phyloP scores from a whole-genome alignment of 768 basidiomycete genomes.

The Lactarius sp. region DNA sequence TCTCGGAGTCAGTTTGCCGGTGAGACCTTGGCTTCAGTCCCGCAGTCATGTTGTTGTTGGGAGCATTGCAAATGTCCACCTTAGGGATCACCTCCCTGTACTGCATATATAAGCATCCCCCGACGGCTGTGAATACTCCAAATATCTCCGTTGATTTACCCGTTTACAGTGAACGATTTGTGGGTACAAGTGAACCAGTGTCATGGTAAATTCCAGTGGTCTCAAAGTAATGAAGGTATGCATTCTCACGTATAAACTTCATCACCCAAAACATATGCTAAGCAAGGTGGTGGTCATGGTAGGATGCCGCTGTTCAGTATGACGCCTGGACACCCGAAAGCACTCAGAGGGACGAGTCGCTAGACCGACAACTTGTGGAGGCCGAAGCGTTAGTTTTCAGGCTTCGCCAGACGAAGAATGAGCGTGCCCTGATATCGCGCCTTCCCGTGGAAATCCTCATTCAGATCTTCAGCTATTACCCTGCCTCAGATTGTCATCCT shows the following conservation, averaged over 20 bases:
- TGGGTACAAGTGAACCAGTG: not conserved
- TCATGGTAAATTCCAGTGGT: not conserved
- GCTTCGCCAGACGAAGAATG: conserved; percentile 19
- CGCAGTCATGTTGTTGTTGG: not conserved
- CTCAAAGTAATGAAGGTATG: conserved; percentile 10
- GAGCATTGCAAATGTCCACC: not conserved
- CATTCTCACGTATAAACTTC: not conserved
- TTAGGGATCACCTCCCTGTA: not conserved
- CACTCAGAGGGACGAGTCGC: conserved; percentile 2
- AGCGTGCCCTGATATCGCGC: conserved; percentile 20
- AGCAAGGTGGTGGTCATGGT: not conserved
- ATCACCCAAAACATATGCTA: not conserved
- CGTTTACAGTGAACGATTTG: not conserved
- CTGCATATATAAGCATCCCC: conserved; percentile 3
- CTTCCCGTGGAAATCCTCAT: conserved; percentile 21
- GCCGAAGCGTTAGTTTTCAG: conserved; percentile 9
- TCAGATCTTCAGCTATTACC: conserved; percentile 19
- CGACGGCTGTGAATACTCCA: not conserved
- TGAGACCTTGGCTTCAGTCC: not conserved
- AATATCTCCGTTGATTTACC: not conserved
- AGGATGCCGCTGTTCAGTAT: conserved; percentile 17
- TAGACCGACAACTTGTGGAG: conserved; percentile 12
- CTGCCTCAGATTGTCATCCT: conserved; percentile 16
- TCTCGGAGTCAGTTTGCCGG: not conserved
- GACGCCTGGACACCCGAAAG: not conserved